These are phyloP conservation scores for Chrysoporthe puriensis DNA, from an alignment of 2,329 filamentous ascomycete species.

Conservation along the genomic window DNA sequence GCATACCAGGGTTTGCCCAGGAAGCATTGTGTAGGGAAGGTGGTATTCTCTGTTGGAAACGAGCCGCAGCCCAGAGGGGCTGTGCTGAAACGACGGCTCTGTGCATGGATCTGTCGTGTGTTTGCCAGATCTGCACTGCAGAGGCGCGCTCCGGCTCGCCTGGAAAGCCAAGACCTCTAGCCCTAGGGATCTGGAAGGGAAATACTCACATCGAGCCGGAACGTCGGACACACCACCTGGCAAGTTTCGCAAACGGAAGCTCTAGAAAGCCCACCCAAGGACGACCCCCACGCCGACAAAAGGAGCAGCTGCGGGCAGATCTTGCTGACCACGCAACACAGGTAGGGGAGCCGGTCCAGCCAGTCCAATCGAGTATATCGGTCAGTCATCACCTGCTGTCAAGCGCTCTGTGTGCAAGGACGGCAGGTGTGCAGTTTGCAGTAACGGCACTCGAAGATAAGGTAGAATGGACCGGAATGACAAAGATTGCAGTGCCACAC, in stretches of 20 bases:
- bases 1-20: not conserved
- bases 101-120: slow-evolving; percentile 11
- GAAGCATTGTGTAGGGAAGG: slow-evolving; percentile 1
- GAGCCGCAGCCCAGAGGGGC: slow-evolving; percentile 1
- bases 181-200: not conserved
- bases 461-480: slow-evolving; percentile 67
- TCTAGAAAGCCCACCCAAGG: not conserved
- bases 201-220: slow-evolving; percentile 17
- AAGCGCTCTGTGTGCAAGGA: slow-evolving; percentile 55
- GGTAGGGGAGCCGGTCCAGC: slow-evolving; percentile 13
- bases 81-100: slow-evolving; percentile 10
- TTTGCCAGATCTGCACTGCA: slow-evolving; percentile 23
- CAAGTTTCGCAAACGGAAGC: slow-evolving; percentile 12
- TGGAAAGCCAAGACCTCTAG: slow-evolving; percentile 17
- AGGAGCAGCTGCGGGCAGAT: slow-evolving; percentile 7
- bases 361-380: slow-evolving; percentile 4
- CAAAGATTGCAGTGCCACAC: slow-evolving; percentile 70
- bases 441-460: slow-evolving; percentile 70
- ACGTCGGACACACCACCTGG: not conserved
- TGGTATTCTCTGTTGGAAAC: slow-evolving; percentile 15
- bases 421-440: slow-evolving; percentile 70
- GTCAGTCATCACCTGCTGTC: not conserved
- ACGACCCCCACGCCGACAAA: slow-evolving; percentile 20
- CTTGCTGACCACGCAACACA: not conserved
- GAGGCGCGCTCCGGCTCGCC: slow-evolving; percentile 15